phyloP scores from a whole-genome alignment of 2,329 filamentous ascomycete species.

The Rhynchosporium agropyri region DNA sequence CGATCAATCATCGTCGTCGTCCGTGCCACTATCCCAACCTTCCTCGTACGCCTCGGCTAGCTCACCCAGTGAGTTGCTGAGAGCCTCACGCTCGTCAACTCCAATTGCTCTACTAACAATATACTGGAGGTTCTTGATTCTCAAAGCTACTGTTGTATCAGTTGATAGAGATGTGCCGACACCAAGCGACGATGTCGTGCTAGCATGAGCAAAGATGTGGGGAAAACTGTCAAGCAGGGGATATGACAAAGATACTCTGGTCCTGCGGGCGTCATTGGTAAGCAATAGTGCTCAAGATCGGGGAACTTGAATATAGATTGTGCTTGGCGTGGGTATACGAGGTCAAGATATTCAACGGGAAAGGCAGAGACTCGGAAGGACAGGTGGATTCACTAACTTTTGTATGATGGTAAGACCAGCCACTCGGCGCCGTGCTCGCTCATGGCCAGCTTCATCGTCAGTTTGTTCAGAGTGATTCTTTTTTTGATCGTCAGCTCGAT shows the following conservation, averaged over 20 bases:
- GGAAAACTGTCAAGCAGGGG: constrained; percentile 86
- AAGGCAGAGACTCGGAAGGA: neutral
- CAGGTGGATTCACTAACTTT: constrained; percentile 36
- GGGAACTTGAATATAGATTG: constrained; percentile 5
- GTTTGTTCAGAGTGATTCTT: constrained; percentile 26
- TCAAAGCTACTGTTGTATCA: constrained; percentile 70
- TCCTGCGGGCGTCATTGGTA: constrained; percentile 42
- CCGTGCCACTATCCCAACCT: constrained; percentile 79
- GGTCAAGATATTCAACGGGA: neutral
- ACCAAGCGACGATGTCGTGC: constrained; percentile 47
- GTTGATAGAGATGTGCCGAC: constrained; percentile 68
- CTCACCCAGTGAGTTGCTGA: constrained; percentile 80
- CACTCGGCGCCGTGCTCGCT: constrained; percentile 41
- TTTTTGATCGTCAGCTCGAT: constrained; percentile 38
- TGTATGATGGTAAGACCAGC: constrained; percentile 41
- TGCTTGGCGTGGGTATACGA: constrained; percentile 44
- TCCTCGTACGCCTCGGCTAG: constrained; percentile 88
- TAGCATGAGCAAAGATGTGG: constrained; percentile 61
- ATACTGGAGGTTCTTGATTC: constrained; percentile 66
- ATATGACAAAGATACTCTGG: constrained; percentile 58
- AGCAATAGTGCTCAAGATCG: constrained; percentile 21
- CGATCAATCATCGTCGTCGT: constrained; percentile 60
- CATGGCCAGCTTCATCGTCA: constrained; percentile 39
- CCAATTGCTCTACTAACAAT: constrained; percentile 65
- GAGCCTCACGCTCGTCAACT: constrained; percentile 78